Evolutionary conservation across 305 asterid genomes (phyloP), one percentile per base, ranked within the genome.

Genomic region (Salvia sclarea): DNA sequence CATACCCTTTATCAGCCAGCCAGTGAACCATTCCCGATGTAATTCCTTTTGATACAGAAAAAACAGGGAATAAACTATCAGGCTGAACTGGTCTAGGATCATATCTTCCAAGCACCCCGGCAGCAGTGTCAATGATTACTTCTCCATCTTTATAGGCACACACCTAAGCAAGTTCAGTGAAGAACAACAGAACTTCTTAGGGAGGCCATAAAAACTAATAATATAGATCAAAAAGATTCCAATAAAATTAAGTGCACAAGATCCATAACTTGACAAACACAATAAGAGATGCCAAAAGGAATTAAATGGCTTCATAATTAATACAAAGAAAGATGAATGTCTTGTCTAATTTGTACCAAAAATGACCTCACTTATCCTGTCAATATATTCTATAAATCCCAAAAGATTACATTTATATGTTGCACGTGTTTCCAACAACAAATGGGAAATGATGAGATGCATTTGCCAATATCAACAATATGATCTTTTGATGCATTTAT

Each of bases 81-180:
- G 96, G 96, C 77, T 87, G 97, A 80, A 94, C 97, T 59, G 99
- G 99, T 71, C 97, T 87, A 31, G 99, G 99, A 76, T 94, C 99
- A 75, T 91, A 91, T 87, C 90, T 87, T 78, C 99, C 99, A 58
- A 94, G 99, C 54, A 76, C 84, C 71, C 99, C 98, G 83, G 99
- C 99, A 72, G 99, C 87, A 55, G 98, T 91, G 84, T 91, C 99
- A 73, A 94, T 91, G 73, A 94, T 85, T 78, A 94, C 98, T 79
- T 89, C 86, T 70, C 99, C 99, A 78, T 94, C 96, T 84, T 87
- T 94, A 79, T 94, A 94, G 69, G 99, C 99, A 79, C 99, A 94
- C 49, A 94, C 98, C 99, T 94, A 74, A 24, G 37, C 22, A 52
- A 67, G 58, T 56, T 68, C 66, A 65, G 63, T 44, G 30, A 33